Evolutionary conservation across 192 early-diverging fungal genomes (phyloP).

Genomic region (Chytriomyces hyalinus): DNA sequence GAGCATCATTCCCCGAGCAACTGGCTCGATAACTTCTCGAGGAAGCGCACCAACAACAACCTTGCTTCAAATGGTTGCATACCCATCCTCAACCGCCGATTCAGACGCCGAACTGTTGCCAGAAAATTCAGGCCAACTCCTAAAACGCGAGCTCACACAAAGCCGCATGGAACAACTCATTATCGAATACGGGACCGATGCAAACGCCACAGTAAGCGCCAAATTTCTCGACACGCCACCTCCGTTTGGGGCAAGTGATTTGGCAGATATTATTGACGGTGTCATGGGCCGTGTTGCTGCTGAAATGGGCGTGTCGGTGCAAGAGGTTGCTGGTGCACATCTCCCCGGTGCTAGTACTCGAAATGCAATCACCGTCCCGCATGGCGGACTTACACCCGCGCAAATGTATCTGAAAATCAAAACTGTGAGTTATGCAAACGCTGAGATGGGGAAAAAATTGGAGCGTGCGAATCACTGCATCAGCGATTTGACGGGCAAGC

Average conservation of each 20-base stretch:
- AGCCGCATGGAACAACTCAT: conserved; percentile 16
- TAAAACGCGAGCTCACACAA: background rate
- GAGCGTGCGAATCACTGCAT: conserved; percentile 13
- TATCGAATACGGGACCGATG: background rate
- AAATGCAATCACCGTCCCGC: background rate
- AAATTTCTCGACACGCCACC: conserved; percentile 26
- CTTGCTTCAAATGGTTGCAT: background rate
- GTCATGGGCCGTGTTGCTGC: conserved; percentile 12
- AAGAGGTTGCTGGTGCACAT: conserved; percentile 18
- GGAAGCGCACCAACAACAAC: background rate
- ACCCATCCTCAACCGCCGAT: background rate
- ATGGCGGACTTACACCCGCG: background rate
- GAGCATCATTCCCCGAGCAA: no score
- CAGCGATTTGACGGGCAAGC: background rate
- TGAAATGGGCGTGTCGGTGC: conserved; percentile 25
- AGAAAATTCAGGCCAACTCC: background rate
- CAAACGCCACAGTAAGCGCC: background rate
- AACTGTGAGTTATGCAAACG: conserved; percentile 26
- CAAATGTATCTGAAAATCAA: conserved; percentile 40
- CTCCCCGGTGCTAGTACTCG: background rate
- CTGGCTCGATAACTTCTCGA: background rate
- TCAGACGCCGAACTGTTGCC: conserved; percentile 1
- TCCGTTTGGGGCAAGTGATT: conserved; percentile 27
- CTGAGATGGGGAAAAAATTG: conserved; percentile 38
- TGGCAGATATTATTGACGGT: conserved; percentile 25